phyloP scores from a whole-genome alignment of 2,329 filamentous ascomycete species.

The Cryphonectria naterciae region DNA sequence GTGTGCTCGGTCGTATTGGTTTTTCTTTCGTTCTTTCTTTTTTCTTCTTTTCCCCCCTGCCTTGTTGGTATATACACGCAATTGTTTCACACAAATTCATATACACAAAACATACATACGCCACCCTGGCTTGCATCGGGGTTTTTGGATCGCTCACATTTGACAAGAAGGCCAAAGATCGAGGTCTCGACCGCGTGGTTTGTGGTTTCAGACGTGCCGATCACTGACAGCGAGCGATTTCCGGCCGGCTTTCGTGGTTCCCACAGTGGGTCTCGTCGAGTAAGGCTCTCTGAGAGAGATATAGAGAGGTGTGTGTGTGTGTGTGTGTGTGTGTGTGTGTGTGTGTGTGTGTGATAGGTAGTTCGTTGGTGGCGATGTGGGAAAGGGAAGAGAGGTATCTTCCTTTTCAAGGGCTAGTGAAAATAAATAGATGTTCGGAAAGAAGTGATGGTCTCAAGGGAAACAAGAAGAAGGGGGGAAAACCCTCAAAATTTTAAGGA shows the following conservation, averaged over 20 bases:
- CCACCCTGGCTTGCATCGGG: neutral
- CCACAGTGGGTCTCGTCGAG: conserved; percentile 4
- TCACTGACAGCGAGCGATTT: neutral
- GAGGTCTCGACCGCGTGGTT: conserved; percentile 3
- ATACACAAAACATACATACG: neutral
- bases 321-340: neutral
- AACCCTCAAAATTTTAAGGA: neutral
- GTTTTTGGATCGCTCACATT: neutral
- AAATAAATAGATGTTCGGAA: neutral
- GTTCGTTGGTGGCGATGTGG: neutral
- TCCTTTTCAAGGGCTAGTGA: neutral
- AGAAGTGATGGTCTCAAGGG: neutral
- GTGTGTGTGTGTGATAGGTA: neutral
- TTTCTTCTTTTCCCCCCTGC: neutral
- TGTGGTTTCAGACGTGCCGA: neutral
- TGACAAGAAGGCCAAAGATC: neutral
- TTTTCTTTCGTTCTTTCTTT: neutral
- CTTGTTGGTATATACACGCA: neutral
- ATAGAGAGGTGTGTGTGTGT: neutral
- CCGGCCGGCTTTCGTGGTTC: neutral
- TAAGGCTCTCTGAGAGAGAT: neutral
- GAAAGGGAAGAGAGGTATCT: neutral
- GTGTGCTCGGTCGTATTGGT: neutral
- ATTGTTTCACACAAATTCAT: neutral
- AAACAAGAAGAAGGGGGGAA: neutral